Base-by-base conservation (phyloP, 139 green algal genomes). In the Chlamydomonas eustigma region DNA sequence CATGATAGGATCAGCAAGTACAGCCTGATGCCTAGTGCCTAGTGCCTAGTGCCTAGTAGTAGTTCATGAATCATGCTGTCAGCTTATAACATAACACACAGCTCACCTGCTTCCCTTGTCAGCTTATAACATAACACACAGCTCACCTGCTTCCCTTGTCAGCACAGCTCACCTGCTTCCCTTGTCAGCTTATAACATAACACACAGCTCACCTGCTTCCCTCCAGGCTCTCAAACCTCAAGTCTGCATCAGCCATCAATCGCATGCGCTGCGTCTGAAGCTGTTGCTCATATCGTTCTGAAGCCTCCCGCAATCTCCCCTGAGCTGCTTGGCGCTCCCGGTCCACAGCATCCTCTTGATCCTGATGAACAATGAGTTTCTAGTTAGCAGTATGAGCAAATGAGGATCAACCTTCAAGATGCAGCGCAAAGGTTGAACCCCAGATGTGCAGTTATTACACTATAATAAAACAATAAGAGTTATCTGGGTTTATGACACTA, bases 331-430 rank as follows among this genome's bases (percentile, higher is more conserved):
- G 28, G 0, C 84, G 71, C 79, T 92, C 86, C 36, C 76, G 71
- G 77, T 90, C 88, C 12, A 88, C 34, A 8, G 79, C 80, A 2
- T 90, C 80, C 39, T 89, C 88, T 31, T 76, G 70, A 31, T 90
- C 80, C 75, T 83, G 76, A 70, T 28, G 32, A 37, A 32, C 12
- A 58, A 58, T n/a, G n/a, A n/a, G n/a, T n/a, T n/a, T n/a, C n/a
- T n/a, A n/a, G n/a, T n/a, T n/a, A n/a, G n/a, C n/a, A n/a, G n/a
- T n/a, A n/a, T n/a, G n/a, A n/a, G n/a, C n/a, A n/a, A n/a, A n/a
- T n/a, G n/a, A n/a, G n/a, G n/a, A n/a, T n/a, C n/a, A n/a, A n/a
- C n/a, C n/a, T n/a, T n/a, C n/a, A n/a, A n/a, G n/a, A n/a, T n/a
- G n/a, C n/a, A n/a, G n/a, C n/a, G n/a, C n/a, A n/a, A n/a, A n/a